Evolutionary conservation across 192 early-diverging fungal species (phyloP), one percentile per base, ranked within the genome.

Genomic region (Phycomyces blakesleeanus): DNA sequence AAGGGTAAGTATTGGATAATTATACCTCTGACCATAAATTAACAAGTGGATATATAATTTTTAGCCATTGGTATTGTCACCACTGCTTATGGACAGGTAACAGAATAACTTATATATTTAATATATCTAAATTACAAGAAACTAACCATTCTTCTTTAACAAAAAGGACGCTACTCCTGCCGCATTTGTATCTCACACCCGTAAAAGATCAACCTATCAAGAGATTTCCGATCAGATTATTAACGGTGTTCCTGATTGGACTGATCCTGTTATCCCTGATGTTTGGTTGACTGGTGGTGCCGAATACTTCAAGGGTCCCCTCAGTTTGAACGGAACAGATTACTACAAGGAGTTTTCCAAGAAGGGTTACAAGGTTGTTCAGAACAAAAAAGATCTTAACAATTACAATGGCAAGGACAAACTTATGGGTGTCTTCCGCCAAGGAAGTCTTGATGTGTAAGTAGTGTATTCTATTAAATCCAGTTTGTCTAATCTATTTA

Each of bases 281-380:
- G 86, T 87, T 59, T 66, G 79, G 69, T 71, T 87, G 51, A 81
- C 81, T 38, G 86, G 86, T 61, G 86, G 86, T 72, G 85, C 82
- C 58, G 79, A 76, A 51, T 82, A 63, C 62, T 86, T 85, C 76
- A 75, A 44, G 0, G 76, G 71, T 22, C 55, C 64, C 55, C 67
- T 70, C 55, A 76, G 66, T 55, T 57, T 74, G 25, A 78, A 82
- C 53, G 74, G 72, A 16, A 63, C 64, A n/a, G 78, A 84, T 63
- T 79, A 80, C 54, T 86, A 86, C 49, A 65, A 68, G 20, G 56
- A 59, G 20, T 82, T 78, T 67, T 47, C 65, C 52, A 71, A 83
- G 47, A 69, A 70, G 52, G 84, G 84, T 26, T 87, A 87, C 80
- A 75, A 74, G 29, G 68, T 84, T 40, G 79, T 87, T 55, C 49